These are phyloP conservation scores for Dissophora globulifera DNA, from an alignment of 192 early-diverging fungal species.

Conservation along the genomic window DNA sequence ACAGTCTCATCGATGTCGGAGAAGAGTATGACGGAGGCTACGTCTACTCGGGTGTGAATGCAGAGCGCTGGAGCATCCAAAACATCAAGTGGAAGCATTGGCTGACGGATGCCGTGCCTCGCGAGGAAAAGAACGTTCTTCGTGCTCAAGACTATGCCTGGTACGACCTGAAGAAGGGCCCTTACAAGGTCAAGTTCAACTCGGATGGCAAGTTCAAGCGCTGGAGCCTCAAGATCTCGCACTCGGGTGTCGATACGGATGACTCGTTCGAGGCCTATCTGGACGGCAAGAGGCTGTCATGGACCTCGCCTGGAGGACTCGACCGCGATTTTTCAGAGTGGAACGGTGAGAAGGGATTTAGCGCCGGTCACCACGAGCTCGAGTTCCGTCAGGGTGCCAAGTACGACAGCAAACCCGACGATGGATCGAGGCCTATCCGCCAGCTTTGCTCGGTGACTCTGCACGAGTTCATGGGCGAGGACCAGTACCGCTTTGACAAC, in stretches of 20 bases:
- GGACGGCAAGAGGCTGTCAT: constrained; percentile 62
- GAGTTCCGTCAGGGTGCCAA: constrained; percentile 59
- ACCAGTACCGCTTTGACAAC: constrained; percentile 55
- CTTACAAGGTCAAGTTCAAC: constrained; percentile 60
- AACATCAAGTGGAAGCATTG: constrained; percentile 69
- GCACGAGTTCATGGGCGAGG: constrained; percentile 64
- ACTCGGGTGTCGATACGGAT: constrained; percentile 64
- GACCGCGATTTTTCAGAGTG: constrained; percentile 65
- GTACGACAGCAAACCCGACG: constrained; percentile 49
- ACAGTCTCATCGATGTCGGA: constrained; percentile 46
- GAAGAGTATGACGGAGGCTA: constrained; percentile 50
- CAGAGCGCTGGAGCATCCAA: constrained; percentile 55
- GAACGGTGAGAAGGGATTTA: constrained; percentile 53
- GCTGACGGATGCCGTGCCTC: constrained; percentile 55
- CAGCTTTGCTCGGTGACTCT: constrained; percentile 68
- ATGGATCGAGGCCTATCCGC: constrained; percentile 58
- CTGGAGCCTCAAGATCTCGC: constrained; percentile 65
- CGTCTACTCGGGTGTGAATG: constrained; percentile 64
- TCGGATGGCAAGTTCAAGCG: constrained; percentile 62
- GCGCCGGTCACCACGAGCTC: constrained; percentile 55
- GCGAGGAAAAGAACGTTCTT: constrained; percentile 55
- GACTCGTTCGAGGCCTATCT: constrained; percentile 59
- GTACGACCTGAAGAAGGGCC: constrained; percentile 69
- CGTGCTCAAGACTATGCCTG: constrained; percentile 66
- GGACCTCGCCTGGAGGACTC: constrained; percentile 59